phyloP scores from a whole-genome alignment of 371 early-diverging fungal species.

The Phascolomyces articulosus region DNA sequence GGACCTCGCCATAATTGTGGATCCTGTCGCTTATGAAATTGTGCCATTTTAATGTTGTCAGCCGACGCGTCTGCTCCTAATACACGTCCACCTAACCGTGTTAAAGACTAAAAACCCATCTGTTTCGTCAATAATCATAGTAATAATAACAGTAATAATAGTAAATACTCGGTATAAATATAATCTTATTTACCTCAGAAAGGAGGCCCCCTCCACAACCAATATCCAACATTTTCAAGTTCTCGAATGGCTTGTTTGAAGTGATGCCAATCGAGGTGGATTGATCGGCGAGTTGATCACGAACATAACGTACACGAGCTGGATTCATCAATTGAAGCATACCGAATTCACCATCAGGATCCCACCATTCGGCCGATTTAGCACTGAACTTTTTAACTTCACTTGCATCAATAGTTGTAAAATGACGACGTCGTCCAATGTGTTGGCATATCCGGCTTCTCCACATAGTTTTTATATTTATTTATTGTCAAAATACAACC shows the following conservation, averaged over 20 bases:
- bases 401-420: conserved; percentile 62
- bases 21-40: conserved; percentile 68
- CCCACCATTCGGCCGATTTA: conserved; percentile 90
- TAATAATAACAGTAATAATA: conserved; percentile 17
- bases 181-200: conserved; percentile 66
- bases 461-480: background rate
- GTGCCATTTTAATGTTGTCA: conserved; percentile 85
- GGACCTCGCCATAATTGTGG: conserved; percentile 60
- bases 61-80: conserved; percentile 87
- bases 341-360: conserved; percentile 83
- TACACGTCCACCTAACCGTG: conserved; percentile 82
- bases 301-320: conserved; percentile 80
- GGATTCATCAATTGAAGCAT: conserved; percentile 93
- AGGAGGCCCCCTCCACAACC: conserved; percentile 96
- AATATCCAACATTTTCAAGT: conserved; percentile 81
- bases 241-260: conserved; percentile 53
- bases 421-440: background rate
- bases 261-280: too few species aligned
- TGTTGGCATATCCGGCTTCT: background rate
- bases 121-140: too few species aligned
- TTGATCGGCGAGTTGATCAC: conserved; percentile 45
- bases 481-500: background rate
- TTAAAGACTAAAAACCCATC: conserved; percentile 54
- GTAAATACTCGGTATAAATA: background rate
- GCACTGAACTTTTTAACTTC: conserved; percentile 86